These are phyloP conservation scores for Pleurotus pulmonarius DNA, from an alignment of 768 basidiomycete species.

Conservation along the genomic window DNA sequence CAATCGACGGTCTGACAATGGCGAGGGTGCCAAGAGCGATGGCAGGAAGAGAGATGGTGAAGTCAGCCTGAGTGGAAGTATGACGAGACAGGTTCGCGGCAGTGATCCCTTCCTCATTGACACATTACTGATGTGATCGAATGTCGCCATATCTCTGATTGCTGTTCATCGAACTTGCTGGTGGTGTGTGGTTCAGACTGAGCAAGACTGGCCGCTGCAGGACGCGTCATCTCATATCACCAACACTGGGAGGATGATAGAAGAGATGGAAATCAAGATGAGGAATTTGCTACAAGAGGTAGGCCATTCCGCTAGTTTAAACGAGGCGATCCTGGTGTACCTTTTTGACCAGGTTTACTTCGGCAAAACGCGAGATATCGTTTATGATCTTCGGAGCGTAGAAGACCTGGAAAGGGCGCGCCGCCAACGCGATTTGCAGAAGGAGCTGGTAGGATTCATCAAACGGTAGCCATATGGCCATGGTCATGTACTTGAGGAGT, in stretches of 20 bases:
- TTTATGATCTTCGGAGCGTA: conserved; percentile 85
- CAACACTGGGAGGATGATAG: conserved; percentile 94
- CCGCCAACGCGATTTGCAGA: conserved; percentile 82
- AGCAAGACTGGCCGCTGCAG: conserved; percentile 82
- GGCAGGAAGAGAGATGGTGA: conserved; percentile 63
- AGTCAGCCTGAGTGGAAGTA: conserved; percentile 87
- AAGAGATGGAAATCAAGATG: conserved; percentile 99
- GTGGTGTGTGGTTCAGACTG: conserved; percentile 48
- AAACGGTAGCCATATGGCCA: conserved; percentile 44
- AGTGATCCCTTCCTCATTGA: not conserved
- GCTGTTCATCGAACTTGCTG: conserved; percentile 7
- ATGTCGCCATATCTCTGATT: not conserved
- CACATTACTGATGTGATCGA: conserved; percentile 2
- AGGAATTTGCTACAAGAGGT: conserved; percentile 90
- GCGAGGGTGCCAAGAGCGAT: conserved; percentile 21
- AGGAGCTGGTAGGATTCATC: conserved; percentile 85
- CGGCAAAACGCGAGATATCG: conserved; percentile 94
- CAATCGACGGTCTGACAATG: conserved; percentile 40
- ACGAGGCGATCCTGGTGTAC: not conserved
- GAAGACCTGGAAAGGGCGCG: conserved; percentile 82
- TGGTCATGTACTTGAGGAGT: too few relatives aligned
- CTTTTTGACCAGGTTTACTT: conserved; percentile 68
- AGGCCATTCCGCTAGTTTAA: conserved; percentile 10
- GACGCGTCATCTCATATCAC: conserved; percentile 82
- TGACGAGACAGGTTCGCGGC: conserved; percentile 87